Conservation (phyloP, 176 grass and related monocot genomes). For the Carex pumila region DNA sequence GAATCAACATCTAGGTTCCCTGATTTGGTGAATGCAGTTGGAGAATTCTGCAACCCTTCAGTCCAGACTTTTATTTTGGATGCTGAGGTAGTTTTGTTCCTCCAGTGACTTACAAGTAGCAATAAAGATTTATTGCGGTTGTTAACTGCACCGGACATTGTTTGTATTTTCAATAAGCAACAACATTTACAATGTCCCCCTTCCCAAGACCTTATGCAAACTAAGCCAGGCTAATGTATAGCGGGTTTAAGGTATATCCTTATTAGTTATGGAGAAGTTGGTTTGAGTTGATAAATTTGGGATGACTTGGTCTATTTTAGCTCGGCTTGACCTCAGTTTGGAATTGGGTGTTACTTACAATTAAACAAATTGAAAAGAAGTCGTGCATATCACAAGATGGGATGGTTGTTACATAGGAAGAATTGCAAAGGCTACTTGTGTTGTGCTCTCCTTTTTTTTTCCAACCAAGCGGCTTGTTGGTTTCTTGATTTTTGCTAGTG, state of each 20-base stretch:
- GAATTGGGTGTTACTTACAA: background rate
- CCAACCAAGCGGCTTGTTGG: background rate
- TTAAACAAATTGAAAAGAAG: background rate
- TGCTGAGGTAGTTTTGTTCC: slow-evolving; percentile 51
- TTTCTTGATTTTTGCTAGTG: slow-evolving; percentile 3
- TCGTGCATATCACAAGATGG: background rate
- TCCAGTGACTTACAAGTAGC: background rate
- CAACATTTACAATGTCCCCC: background rate
- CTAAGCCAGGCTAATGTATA: background rate
- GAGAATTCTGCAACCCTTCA: slow-evolving; percentile 49
- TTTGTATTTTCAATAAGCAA: background rate
- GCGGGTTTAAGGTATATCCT: background rate
- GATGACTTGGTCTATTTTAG: background rate
- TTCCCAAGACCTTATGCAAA: background rate
- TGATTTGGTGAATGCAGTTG: slow-evolving; percentile 73
- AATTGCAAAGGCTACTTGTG: background rate
- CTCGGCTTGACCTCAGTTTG: background rate
- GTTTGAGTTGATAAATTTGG: background rate
- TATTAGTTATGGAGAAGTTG: background rate
- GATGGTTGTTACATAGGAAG: background rate
- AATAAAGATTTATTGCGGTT: background rate
- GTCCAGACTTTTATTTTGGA: slow-evolving; percentile 76
- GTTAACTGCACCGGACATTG: background rate
- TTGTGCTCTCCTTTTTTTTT: background rate
- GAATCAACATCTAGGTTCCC: slow-evolving; percentile 88